A percentile compares a stretch with the other conserved stretches of the same genome.
phyloP scores from a whole-genome alignment of 805 yeast species.

The Tetrapisispora arboricola region DNA sequence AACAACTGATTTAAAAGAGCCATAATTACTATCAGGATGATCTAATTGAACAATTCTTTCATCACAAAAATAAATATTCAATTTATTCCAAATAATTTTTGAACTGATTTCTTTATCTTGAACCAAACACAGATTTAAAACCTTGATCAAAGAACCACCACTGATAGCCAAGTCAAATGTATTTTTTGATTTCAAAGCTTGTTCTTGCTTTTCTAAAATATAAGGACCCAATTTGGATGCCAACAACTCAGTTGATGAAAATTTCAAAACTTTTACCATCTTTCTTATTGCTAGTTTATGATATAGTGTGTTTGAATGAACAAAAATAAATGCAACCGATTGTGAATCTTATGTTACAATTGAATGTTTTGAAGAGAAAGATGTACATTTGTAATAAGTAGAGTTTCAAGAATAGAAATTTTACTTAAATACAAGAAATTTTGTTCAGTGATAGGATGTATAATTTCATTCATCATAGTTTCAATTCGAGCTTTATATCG shows the following conservation, averaged over 20 bases:
- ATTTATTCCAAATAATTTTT: slow-evolving; percentile 53
- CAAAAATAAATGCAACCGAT: no score
- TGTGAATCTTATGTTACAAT: no score
- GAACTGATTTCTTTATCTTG: slow-evolving; percentile 38
- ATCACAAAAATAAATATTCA: slow-evolving; percentile 82
- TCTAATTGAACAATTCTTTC: slow-evolving; percentile 81
- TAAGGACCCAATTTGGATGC: slow-evolving; percentile 58
- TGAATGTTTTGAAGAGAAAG: no score
- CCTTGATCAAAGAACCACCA: slow-evolving; percentile 85
- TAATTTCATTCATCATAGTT: no score
- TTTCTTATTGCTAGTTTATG: no score
- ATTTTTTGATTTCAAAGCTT: slow-evolving; percentile 35
- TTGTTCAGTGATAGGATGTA: no score
- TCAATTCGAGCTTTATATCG: no score
- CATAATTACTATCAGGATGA: slow-evolving; percentile 79
- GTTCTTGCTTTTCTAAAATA: slow-evolving; percentile 51
- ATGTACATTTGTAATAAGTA: no score
- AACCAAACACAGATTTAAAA: slow-evolving; percentile 51
- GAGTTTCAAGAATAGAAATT: no score
- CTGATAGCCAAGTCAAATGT: slow-evolving; percentile 70
- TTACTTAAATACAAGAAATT: no score
- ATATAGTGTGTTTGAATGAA: no score
- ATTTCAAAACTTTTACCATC: slow-evolving; percentile 32
- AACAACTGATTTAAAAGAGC: slow-evolving; percentile 59
- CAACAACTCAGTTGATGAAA: slow-evolving; percentile 44